phyloP scores from a whole-genome alignment of 2,329 filamentous ascomycete genomes.

The Fusarium siculi region DNA sequence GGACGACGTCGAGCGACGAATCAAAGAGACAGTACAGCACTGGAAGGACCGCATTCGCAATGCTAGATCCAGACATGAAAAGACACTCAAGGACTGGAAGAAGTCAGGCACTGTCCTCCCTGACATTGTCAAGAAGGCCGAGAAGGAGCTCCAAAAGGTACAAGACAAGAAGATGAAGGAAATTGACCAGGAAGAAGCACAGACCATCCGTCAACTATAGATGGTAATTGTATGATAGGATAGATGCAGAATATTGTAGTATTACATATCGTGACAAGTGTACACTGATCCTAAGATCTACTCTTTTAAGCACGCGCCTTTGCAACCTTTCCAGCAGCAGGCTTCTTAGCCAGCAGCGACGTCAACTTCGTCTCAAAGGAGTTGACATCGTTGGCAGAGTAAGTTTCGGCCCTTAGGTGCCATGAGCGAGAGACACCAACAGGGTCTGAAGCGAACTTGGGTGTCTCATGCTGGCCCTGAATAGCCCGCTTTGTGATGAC shows the following conservation, averaged over 20 bases:
- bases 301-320: slow-evolving; percentile 41
- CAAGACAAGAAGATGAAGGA: slow-evolving; percentile 65
- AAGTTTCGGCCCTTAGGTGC: slow-evolving; percentile 53
- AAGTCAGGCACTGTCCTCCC: slow-evolving; percentile 56
- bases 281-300: slow-evolving; percentile 41
- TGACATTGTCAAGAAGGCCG: slow-evolving; percentile 61
- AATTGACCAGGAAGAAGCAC: slow-evolving; percentile 62
- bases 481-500: slow-evolving; percentile 49
- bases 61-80: slow-evolving; percentile 60
- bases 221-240: slow-evolving; percentile 20
- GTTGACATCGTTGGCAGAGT: slow-evolving; percentile 47
- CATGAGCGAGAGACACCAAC: slow-evolving; percentile 49
- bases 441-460: slow-evolving; percentile 48
- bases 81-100: slow-evolving; percentile 61
- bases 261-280: slow-evolving; percentile 45
- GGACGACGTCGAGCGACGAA: slow-evolving; percentile 57
- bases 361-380: slow-evolving; percentile 55
- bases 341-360: slow-evolving; percentile 44
- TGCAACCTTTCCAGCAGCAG: slow-evolving; percentile 31
- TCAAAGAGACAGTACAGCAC: slow-evolving; percentile 58
- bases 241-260: slow-evolving; percentile 41
- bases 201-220: slow-evolving; percentile 55
- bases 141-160: slow-evolving; percentile 59
- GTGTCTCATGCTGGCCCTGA: slow-evolving; percentile 51
- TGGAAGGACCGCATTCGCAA: slow-evolving; percentile 63